Conservation (phyloP, 352 stramenopile species). For the Phytophthora pluvialis region DNA sequence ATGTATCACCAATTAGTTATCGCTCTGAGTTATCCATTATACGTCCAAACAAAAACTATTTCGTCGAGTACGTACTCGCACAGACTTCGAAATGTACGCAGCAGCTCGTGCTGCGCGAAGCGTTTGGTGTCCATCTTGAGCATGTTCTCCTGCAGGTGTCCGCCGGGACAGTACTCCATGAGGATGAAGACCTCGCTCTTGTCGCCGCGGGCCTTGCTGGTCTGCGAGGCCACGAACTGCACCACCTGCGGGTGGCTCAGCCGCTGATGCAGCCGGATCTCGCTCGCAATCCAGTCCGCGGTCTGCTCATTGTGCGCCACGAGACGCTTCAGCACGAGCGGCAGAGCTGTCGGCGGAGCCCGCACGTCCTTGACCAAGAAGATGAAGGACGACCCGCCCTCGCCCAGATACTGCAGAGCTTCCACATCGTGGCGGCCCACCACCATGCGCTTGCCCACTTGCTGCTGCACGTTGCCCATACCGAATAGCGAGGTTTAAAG, state of each 20-base stretch:
- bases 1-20: slow-evolving; percentile 7
- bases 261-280: slow-evolving; percentile 78
- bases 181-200: slow-evolving; percentile 94
- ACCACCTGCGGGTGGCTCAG: slow-evolving; percentile 74
- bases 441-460: slow-evolving; percentile 72
- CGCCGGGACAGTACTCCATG: slow-evolving; percentile 96
- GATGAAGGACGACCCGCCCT: slow-evolving; percentile 84
- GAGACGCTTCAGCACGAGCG: slow-evolving; percentile 78
- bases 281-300: slow-evolving; percentile 64
- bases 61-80: slow-evolving; percentile 59
- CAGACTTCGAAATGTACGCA: slow-evolving; percentile 70
- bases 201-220: slow-evolving; percentile 40
- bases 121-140: slow-evolving; percentile 82
- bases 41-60: slow-evolving; percentile 6
- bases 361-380: slow-evolving; percentile 78
- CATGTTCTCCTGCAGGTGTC: slow-evolving; percentile 94
- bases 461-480: slow-evolving; percentile 83
- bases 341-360: slow-evolving; percentile 29
- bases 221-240: slow-evolving; percentile 67
- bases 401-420: slow-evolving; percentile 74
- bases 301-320: slow-evolving; percentile 74
- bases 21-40: neutral
- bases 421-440: slow-evolving; percentile 74
- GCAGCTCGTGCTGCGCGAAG: slow-evolving; percentile 72
- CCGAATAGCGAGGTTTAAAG: neutral